Evolutionary conservation across 768 basidiomycete genomes (phyloP), one percentile per base, ranked within the genome.

Genomic region (Boletus sp.): DNA sequence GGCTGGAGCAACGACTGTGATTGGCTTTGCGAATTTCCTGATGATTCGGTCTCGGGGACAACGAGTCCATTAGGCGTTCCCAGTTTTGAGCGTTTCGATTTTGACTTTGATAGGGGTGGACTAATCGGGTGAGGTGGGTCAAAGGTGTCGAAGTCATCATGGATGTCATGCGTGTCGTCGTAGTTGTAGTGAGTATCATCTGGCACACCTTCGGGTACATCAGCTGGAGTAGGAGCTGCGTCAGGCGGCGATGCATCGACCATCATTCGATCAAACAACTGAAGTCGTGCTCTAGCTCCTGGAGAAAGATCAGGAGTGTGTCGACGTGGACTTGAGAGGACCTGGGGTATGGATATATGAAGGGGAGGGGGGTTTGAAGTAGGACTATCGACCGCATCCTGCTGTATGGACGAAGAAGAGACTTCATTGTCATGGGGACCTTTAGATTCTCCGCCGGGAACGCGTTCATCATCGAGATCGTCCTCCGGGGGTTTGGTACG

Each of bases 31-130:
- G 57, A 67, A 21, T 52, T 59, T 19, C 56, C 55, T 4, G 72
- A 71, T 1, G 60, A 68, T 33, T 72, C 66, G 0, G 72, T 72
- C 47, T 70, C 70, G 4, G 72, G 70, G 5, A 72, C 68, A 25
- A 69, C n/a, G 32, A 65, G 60, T 15, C 56, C 60, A 14, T 68
- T 63, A 6, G 56, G 43, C 3, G 50, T 57, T 29, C 27, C 43
- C 21, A 2, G 23, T 45, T 56, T 57, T 4, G 57, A 2, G n/a
- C 0, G 42, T 38, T 57, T 54, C 15, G 27, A 1, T 39, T 55
- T 43, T 6, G 55, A 23, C 7, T 39, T 50, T 9, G 55, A 37
- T 25, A 42, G 53, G 11, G 51, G 55, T 38, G 58, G 47, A 41
- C 43, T 57, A 21, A 21, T 37, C 10, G 30, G 57, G 27, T 1